Evolutionary conservation across 305 asterid genomes (phyloP).

Genomic region (Striga hermonthica): DNA sequence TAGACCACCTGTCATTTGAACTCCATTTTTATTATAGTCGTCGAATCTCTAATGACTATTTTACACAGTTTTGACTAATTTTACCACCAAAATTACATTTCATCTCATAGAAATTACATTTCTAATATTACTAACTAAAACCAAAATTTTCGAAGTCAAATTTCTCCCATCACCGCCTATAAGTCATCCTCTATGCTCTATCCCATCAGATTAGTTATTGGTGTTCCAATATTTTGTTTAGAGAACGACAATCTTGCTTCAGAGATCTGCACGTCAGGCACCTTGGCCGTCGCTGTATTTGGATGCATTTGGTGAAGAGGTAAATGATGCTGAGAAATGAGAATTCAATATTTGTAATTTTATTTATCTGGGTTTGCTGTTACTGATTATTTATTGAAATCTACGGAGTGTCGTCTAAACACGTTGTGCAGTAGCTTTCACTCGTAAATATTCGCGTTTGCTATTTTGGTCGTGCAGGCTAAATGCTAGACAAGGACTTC

Average conservation of each 20-base stretch:
- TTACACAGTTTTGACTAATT: too few relatives aligned
- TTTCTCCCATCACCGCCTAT: too few relatives aligned
- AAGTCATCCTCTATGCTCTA: conserved; percentile 21
- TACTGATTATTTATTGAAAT: background rate
- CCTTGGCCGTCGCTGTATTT: conserved; percentile 97
- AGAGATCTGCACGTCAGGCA: conserved; percentile 88
- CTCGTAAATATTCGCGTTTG: conserved; percentile 9
- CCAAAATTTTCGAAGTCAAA: too few relatives aligned
- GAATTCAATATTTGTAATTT: conserved; percentile 12
- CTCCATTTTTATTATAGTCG: too few relatives aligned
- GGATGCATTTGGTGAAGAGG: conserved; percentile 99
- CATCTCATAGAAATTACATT: too few relatives aligned
- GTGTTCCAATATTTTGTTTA: conserved; percentile 36
- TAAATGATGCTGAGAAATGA: conserved; percentile 28
- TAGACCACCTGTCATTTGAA: too few relatives aligned
- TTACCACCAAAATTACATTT: too few relatives aligned
- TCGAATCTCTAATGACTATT: too few relatives aligned
- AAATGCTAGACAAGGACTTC: conserved; percentile 17
- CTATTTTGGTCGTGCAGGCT: conserved; percentile 14
- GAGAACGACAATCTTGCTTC: conserved; percentile 90
- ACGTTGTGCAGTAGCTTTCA: conserved; percentile 5
- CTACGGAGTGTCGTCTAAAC: background rate
- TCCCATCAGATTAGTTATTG: conserved; percentile 11
- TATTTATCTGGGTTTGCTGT: background rate
- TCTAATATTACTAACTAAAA: too few relatives aligned